Conservation (phyloP, 2,329 filamentous ascomycete genomes). For the Xylariaceae sp. region DNA sequence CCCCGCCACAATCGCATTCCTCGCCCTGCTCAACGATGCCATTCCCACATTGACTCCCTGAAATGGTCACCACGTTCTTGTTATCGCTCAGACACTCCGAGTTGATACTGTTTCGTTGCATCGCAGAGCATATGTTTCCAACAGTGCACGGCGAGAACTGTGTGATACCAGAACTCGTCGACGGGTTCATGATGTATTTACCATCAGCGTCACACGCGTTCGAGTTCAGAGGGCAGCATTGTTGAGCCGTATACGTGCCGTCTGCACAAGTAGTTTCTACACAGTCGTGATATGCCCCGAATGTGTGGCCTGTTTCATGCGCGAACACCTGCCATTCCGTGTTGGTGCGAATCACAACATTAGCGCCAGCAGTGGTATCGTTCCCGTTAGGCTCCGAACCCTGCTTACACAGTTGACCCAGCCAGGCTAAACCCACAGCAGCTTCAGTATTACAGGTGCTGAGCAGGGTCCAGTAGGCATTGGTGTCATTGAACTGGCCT, state of each 20-base stretch:
- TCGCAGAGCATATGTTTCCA: slow-evolving; percentile 88
- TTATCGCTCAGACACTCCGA: slow-evolving; percentile 81
- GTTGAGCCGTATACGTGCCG: slow-evolving; percentile 48
- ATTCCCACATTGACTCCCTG: slow-evolving; percentile 86
- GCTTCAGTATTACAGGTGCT: slow-evolving; percentile 77
- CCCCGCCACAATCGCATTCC: slow-evolving; percentile 92
- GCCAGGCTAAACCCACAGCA: slow-evolving; percentile 89
- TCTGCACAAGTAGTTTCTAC: slow-evolving; percentile 64
- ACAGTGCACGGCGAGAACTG: slow-evolving; percentile 85
- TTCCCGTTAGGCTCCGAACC: slow-evolving; percentile 53
- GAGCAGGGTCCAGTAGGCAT: slow-evolving; percentile 91
- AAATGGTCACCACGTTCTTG: slow-evolving; percentile 75
- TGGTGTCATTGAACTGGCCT: slow-evolving; percentile 70
- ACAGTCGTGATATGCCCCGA: slow-evolving; percentile 95
- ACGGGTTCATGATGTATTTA: slow-evolving; percentile 95
- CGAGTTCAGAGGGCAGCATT: slow-evolving; percentile 76
- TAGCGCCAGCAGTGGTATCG: slow-evolving; percentile 79
- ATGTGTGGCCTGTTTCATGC: slow-evolving; percentile 91
- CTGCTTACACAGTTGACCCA: slow-evolving; percentile 76
- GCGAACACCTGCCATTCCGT: slow-evolving; percentile 95
- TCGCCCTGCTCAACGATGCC: slow-evolving; percentile 94
- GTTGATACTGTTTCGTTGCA: slow-evolving; percentile 74
- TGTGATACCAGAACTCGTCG: slow-evolving; percentile 68
- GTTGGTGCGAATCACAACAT: slow-evolving; percentile 80
- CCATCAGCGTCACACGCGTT: slow-evolving; percentile 70